These are phyloP conservation scores for Forsythia viridissima DNA, from an alignment of 257 asterid species.

Conservation along the genomic window DNA sequence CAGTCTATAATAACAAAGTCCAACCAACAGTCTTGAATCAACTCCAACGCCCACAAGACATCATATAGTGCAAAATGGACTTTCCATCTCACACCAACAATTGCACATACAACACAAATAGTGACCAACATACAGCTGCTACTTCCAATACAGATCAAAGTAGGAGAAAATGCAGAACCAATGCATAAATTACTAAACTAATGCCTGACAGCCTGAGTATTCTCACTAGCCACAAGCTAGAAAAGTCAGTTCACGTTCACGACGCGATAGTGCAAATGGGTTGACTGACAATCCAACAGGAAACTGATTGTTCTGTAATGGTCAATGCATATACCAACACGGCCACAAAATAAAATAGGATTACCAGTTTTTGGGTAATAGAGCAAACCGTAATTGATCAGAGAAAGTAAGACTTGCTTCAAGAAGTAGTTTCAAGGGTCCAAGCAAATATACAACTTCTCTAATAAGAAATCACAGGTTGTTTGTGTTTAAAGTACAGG, in stretches of 20 bases:
- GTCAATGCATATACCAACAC: background rate
- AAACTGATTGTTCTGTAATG: no score
- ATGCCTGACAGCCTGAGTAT: background rate
- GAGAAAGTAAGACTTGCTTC: no score
- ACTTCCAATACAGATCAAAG: background rate
- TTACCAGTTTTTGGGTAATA: background rate
- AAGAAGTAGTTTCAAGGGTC: background rate
- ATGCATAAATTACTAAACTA: conserved; percentile 1
- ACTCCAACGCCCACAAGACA: background rate
- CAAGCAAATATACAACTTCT: background rate
- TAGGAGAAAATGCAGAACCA: background rate
- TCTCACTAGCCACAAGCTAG: background rate
- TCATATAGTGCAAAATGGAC: background rate
- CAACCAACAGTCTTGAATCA: background rate
- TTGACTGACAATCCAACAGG: background rate
- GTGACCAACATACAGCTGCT: background rate
- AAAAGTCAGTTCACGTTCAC: background rate
- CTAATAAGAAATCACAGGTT: background rate
- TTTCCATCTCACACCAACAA: background rate
- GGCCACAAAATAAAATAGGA: background rate
- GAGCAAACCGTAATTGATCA: background rate
- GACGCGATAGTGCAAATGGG: background rate
- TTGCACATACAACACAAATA: background rate
- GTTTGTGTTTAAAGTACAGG: background rate
- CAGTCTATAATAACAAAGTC: background rate